Evolutionary conservation across 2,329 filamentous ascomycete genomes (phyloP), one percentile per base, ranked within the genome.

Genomic region (Venturiaceae sp.): DNA sequence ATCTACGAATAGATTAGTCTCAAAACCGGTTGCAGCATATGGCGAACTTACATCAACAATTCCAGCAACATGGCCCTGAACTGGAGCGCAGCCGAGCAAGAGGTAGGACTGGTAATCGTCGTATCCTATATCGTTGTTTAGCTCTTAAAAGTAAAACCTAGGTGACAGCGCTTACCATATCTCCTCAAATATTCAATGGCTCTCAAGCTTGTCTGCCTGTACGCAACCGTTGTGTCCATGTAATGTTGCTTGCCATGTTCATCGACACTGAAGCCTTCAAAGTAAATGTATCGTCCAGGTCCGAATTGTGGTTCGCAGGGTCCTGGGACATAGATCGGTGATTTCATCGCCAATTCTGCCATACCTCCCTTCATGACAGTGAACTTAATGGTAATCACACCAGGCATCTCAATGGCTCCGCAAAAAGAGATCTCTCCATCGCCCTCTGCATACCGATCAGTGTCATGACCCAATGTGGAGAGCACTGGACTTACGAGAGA

Each of bases 191-290:
- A 94, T 72, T 94, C 88, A 68, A 94, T 90, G 55, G 84, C 84
- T 16, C 88, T 79, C 32, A 95, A 75, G 63, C 81, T 86, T 0
- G 88, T 91, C 76, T 95, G 89, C 11, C 90, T 80, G 67, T 96
- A 95, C 5, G 91, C 90, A 4, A 95, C 83, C 0, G 89, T 90
- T 2, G 90, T 84, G 70, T 96, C 91, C 71, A 95, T 79, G 68
- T 89, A 95, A 68, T 95, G 88, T 74, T 96, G 92, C 72, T 90
- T 94, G 8, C 92, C 92, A 30, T 88, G 74, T 72, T 95, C 83
- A 66, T 96, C 92, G 21, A 96, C 92, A 1, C 83, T 88, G 74
- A 96, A 96, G 0, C 92, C 92, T 68, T 96, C 89, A 66, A 94
- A 94, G 62, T 90, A 92, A 60, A 95, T 82, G 66, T 90, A 87